Evolutionary conservation across 257 asterid species (phyloP).

Genomic region (Asclepias syriaca): DNA sequence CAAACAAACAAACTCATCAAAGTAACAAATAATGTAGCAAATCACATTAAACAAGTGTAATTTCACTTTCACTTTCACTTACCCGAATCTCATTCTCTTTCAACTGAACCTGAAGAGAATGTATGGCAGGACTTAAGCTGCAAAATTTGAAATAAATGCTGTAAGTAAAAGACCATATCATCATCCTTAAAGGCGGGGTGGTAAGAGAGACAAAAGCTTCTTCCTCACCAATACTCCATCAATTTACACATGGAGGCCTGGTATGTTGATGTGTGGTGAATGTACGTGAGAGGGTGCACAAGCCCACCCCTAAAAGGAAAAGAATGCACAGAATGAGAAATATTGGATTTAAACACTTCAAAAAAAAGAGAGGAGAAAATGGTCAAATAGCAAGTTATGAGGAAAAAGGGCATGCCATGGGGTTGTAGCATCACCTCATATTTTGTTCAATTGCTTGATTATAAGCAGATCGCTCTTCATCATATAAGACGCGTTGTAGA

Average conservation of each 20-base stretch:
- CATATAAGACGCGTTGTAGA: constrained; percentile 78
- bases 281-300: constrained; percentile 78
- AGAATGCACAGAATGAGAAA: constrained; percentile 15
- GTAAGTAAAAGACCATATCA: constrained; percentile 11
- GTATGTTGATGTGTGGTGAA: constrained; percentile 94
- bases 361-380: too few relatives aligned
- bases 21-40: neutral
- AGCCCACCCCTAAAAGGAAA: constrained; percentile 51
- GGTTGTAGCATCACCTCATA: constrained; percentile 42
- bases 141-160: constrained; percentile 18
- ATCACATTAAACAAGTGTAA: neutral
- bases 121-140: constrained; percentile 96
- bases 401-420: neutral
- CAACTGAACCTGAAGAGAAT: constrained; percentile 76
- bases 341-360: neutral
- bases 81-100: constrained; percentile 94
- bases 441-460: constrained; percentile 66
- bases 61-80: neutral
- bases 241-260: constrained; percentile 98
- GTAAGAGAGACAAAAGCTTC: neutral
- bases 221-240: constrained; percentile 79
- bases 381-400: neutral
- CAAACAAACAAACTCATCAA: constrained; percentile 2
- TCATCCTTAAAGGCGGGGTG: neutral
- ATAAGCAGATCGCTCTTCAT: constrained; percentile 90